Evolutionary conservation across 495 filamentous ascomycete genomes (phyloP), one percentile per base, ranked within the genome.

Genomic region (Daldinia childiae): DNA sequence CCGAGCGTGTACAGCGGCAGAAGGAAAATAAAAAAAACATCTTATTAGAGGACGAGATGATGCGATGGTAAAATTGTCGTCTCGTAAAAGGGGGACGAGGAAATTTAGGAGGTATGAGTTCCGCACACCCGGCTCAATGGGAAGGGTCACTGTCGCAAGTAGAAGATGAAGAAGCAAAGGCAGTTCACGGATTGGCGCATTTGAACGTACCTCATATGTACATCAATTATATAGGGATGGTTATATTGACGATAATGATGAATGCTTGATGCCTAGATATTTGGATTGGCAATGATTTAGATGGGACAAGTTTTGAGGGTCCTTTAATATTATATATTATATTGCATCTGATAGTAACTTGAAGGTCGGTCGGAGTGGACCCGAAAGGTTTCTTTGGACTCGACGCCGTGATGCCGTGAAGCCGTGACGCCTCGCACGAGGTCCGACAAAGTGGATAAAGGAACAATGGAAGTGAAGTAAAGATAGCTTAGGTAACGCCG

Each of bases 1-100:
- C 65, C 50, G 51, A 58, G 62, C 71, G 66, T 66, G 58, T 66
- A 57, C 32, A 59, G 71, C 71, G 71, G 71, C 52, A 69, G 62
- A 58, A 29, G 6, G 69, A 62, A 32, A 27, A 27, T n/a, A n/a
- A 27, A 64, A 14, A 32, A 52, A 55, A 62, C 11, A 29, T 27
- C 50, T 29, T 41, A 64, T 60, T 64, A 66, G 68, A 65, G 38
- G 58, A 39, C 30, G 51, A 58, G 52, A 54, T 29, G 45, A 32
- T 24, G 19, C 9, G 43, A 62, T 62, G 58, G 66, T 39, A 51
- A 58, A 68, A 69, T 63, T 59, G 5, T 36, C 34, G 34, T 36
- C 59, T 32, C 43, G 62, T 43, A 45, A 54, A 54, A 19, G 9
- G 54, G 56, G n/a, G 43, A 66, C 27, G 55, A 57, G 56, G 29